Evolutionary conservation across 2,329 filamentous ascomycete species (phyloP).

Genomic region (Aspergillus texensis): DNA sequence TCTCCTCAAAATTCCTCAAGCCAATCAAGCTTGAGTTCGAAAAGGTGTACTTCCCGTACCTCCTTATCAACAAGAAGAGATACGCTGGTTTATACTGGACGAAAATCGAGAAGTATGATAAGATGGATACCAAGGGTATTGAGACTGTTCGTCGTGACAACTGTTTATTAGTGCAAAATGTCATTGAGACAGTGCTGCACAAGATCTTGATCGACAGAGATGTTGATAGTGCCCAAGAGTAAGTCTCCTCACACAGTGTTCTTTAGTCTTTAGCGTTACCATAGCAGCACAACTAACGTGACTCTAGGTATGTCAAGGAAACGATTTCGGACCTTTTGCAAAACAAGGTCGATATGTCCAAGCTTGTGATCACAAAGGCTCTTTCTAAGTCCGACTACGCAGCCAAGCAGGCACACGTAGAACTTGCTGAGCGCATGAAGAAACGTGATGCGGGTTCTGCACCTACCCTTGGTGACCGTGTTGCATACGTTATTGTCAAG

Average conservation of each 20-base stretch:
- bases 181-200: slow-evolving; percentile 92
- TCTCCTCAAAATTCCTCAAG: slow-evolving; percentile 90
- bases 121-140: slow-evolving; percentile 99
- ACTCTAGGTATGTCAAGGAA: slow-evolving; percentile 83
- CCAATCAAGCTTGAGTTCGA: slow-evolving; percentile 99
- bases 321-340: slow-evolving; percentile 93
- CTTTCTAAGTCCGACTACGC: slow-evolving; percentile 87
- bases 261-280: not conserved
- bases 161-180: slow-evolving; percentile 90
- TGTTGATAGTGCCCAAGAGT: slow-evolving; percentile 89
- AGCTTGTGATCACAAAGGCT: slow-evolving; percentile 97
- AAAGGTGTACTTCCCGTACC: slow-evolving; percentile 97
- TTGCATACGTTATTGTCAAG: slow-evolving; percentile 97
- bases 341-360: slow-evolving; percentile 98
- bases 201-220: slow-evolving; percentile 96
- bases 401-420: slow-evolving; percentile 92
- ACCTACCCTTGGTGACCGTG: slow-evolving; percentile 88
- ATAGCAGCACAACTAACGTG: slow-evolving; percentile 36
- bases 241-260: slow-evolving; percentile 47
- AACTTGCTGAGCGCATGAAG: slow-evolving; percentile 93
- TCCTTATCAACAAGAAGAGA: slow-evolving; percentile 99
- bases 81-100: slow-evolving; percentile 99
- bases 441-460: slow-evolving; percentile 95
- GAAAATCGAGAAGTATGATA: slow-evolving; percentile 90
- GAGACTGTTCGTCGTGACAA: slow-evolving; percentile 98